A percentile compares a stretch with the other conserved stretches of the same genome.
These are phyloP conservation scores for Lupinus albus DNA, from an alignment of 306 rosid species.

Conservation along the genomic window DNA sequence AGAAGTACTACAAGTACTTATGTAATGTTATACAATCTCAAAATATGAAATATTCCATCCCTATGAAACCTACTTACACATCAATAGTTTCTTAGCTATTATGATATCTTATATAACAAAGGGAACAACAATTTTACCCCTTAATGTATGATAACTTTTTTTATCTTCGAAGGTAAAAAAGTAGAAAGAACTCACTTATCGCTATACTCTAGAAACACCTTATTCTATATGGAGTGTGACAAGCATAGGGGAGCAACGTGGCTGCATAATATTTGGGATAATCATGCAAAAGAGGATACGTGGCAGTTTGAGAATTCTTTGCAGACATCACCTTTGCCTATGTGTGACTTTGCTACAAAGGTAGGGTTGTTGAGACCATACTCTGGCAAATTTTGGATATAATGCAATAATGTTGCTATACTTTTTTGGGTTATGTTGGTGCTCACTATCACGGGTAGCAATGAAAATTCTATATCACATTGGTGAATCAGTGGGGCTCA, in stretches of 20 bases:
- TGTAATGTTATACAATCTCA: too few species aligned
- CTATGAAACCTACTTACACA: too few species aligned
- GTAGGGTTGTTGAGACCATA: background rate
- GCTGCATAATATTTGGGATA: slow-evolving; percentile 63
- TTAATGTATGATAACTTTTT: too few species aligned
- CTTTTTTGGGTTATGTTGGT: background rate
- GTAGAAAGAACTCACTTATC: too few species aligned
- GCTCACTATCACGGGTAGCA: background rate
- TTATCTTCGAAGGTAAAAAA: too few species aligned
- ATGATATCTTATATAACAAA: too few species aligned
- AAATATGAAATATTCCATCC: too few species aligned
- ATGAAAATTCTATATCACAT: slow-evolving; percentile 9
- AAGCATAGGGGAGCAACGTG: slow-evolving; percentile 56
- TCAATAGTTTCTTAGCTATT: too few species aligned
- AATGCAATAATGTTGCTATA: slow-evolving; percentile 26
- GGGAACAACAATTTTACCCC: too few species aligned
- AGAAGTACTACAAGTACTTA: too few species aligned
- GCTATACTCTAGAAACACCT: too few species aligned
- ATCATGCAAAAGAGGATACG: slow-evolving; percentile 79
- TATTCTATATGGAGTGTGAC: background rate
- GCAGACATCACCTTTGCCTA: slow-evolving; percentile 28
- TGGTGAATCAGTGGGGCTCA: too few species aligned
- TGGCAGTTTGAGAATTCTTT: slow-evolving; percentile 55
- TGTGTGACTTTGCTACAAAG: slow-evolving; percentile 1
- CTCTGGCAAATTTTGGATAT: slow-evolving; percentile 28